Evolutionary conservation across 179 eudicot species (phyloP).

Genomic region (Beta lomatogona): DNA sequence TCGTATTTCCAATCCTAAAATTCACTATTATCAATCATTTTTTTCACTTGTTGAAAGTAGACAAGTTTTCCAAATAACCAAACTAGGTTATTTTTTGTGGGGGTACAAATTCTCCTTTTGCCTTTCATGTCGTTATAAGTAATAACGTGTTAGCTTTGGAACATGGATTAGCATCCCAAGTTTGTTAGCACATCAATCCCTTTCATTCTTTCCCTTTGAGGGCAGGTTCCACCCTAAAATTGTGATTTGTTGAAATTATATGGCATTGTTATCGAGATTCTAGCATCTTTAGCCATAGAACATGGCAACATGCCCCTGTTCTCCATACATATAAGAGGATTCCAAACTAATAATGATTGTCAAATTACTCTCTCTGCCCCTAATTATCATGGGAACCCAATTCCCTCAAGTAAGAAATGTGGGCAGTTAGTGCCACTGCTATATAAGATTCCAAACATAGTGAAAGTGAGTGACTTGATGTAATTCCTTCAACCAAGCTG

Average conservation of each 20-base stretch:
- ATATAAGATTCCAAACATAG: conserved; percentile 1
- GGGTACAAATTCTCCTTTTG: too few relatives aligned
- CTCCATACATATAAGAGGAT: neutral
- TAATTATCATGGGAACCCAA: neutral
- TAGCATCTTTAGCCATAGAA: conserved; percentile 13
- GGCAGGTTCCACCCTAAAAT: neutral
- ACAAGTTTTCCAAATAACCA: too few relatives aligned
- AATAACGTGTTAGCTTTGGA: neutral
- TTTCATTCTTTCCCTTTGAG: neutral
- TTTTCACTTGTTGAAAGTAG: too few relatives aligned
- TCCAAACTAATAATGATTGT: neutral
- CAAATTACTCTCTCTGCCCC: neutral
- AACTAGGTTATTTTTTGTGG: too few relatives aligned
- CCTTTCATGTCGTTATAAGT: neutral
- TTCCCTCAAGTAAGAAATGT: neutral
- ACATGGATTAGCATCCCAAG: neutral
- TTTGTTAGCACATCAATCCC: conserved; percentile 11
- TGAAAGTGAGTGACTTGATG: neutral
- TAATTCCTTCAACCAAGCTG: neutral
- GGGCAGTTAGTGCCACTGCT: neutral
- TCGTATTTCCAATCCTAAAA: too few relatives aligned
- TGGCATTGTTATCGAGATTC: conserved; percentile 3
- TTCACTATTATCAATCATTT: too few relatives aligned
- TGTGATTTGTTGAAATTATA: conserved; percentile 1
- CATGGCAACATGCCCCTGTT: neutral